Evolutionary conservation across 1,284 basidiomycete species (phyloP).

Genomic region (Rhodotorula sp.): DNA sequence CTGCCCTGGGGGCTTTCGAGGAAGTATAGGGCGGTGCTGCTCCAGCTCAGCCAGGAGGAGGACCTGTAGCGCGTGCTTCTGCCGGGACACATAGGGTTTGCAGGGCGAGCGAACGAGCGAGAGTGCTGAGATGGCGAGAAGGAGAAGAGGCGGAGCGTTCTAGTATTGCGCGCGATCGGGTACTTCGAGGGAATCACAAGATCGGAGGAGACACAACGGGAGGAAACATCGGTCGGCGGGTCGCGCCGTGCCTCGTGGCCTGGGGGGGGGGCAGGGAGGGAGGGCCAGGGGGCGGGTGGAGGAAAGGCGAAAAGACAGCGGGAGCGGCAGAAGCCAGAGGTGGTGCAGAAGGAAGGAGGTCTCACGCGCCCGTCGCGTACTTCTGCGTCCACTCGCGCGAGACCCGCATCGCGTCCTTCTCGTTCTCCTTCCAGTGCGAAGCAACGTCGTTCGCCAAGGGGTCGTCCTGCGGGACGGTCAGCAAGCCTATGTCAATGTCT

Average conservation of each 20-base stretch:
- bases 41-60: constrained; percentile 3
- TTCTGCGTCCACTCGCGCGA: constrained; percentile 89
- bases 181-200: too few species aligned
- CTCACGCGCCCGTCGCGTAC: constrained; percentile 59
- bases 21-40: constrained; percentile 1
- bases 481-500: background rate
- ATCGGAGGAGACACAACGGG: too few species aligned
- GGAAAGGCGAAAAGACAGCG: background rate
- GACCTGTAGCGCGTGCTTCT: background rate
- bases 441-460: constrained; percentile 92
- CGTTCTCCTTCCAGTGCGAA: constrained; percentile 98
- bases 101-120: too few species aligned
- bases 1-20: constrained; percentile 3
- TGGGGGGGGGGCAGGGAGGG: too few species aligned
- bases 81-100: too few species aligned
- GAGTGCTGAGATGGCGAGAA: too few species aligned
- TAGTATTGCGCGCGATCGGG: too few species aligned
- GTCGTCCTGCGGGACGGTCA: constrained; percentile 63
- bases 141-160: too few species aligned
- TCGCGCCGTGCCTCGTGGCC: too few species aligned
- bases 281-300: background rate
- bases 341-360: background rate
- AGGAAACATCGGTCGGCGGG: too few species aligned
- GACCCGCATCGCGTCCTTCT: constrained; percentile 84
- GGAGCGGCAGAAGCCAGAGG: background rate